Evolutionary conservation across 495 filamentous ascomycete species (phyloP).

Genomic region (Penicillium herquei): DNA sequence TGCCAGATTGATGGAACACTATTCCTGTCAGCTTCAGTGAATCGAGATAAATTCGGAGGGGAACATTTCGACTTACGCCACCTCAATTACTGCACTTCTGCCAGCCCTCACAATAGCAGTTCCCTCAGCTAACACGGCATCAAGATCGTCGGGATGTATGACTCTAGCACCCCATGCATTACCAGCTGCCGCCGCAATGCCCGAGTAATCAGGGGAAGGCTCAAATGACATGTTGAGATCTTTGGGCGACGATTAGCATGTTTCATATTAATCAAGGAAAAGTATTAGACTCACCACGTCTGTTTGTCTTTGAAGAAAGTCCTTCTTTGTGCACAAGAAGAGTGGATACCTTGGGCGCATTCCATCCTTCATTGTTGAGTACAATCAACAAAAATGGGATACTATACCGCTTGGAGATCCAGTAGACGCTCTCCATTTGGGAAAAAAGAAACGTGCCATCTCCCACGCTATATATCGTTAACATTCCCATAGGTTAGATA

Average conservation of each 20-base stretch:
- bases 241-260: background rate
- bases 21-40: too few relatives aligned
- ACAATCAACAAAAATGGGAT: constrained; percentile 87
- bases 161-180: constrained; percentile 21
- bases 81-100: constrained; percentile 22
- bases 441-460: constrained; percentile 85
- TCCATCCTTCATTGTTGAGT: constrained; percentile 82
- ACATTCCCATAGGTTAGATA: background rate
- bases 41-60: too few relatives aligned
- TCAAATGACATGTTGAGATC: constrained; percentile 75
- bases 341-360: constrained; percentile 68
- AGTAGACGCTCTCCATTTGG: constrained; percentile 83
- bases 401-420: constrained; percentile 81
- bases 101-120: constrained; percentile 10
- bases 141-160: constrained; percentile 10
- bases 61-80: constrained; percentile 13
- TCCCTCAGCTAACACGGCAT: constrained; percentile 12
- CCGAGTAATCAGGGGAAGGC: constrained; percentile 77
- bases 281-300: constrained; percentile 8
- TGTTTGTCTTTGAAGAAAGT: constrained; percentile 20
- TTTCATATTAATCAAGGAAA: background rate
- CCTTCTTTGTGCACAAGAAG: constrained; percentile 75
- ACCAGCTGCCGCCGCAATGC: constrained; percentile 76
- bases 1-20: too few relatives aligned
- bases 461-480: constrained; percentile 52